Evolutionary conservation across 1,284 basidiomycete genomes (phyloP).

Genomic region (Polyporus tsugae): DNA sequence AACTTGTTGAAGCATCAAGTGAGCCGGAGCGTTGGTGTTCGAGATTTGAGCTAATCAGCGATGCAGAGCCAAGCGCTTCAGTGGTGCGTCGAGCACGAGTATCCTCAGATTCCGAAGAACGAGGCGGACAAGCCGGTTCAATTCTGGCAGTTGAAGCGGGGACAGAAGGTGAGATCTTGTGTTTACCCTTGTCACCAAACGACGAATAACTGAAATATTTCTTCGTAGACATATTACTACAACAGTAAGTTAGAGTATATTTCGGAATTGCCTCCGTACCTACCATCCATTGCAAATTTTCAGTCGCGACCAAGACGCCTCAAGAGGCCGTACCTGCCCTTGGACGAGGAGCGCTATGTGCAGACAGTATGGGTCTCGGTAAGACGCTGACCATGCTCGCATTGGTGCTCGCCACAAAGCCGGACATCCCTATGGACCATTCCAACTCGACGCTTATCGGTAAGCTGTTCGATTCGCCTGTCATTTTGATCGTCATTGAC

Average conservation of each 20-base stretch:
- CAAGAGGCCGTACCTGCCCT: slow-evolving; percentile 71
- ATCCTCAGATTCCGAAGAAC: slow-evolving; percentile 72
- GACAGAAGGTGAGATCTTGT: slow-evolving; percentile 52
- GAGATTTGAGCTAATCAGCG: slow-evolving; percentile 10
- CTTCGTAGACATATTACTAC: slow-evolving; percentile 64
- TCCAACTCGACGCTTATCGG: slow-evolving; percentile 81
- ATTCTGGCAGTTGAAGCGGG: slow-evolving; percentile 82
- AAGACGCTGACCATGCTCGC: slow-evolving; percentile 88
- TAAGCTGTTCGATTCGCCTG: slow-evolving; percentile 43
- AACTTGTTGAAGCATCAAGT: slow-evolving; percentile 86
- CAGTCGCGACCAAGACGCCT: slow-evolving; percentile 83
- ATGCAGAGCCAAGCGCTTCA: slow-evolving; percentile 74
- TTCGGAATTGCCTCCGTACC: slow-evolving; percentile 3
- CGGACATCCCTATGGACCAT: slow-evolving; percentile 62
- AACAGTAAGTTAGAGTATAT: slow-evolving; percentile 58
- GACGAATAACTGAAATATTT: neutral
- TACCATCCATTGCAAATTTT: slow-evolving; percentile 8
- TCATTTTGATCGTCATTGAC: neutral
- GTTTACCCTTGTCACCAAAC: neutral
- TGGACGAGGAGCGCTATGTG: slow-evolving; percentile 85
- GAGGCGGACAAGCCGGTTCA: slow-evolving; percentile 81
- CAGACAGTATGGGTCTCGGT: slow-evolving; percentile 90
- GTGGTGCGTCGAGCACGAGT: slow-evolving; percentile 84
- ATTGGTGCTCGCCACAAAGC: slow-evolving; percentile 78
- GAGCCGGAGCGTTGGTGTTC: slow-evolving; percentile 25